Base-by-base conservation (phyloP, 1,284 basidiomycete genomes). In the Ceratobasidium sp. region DNA sequence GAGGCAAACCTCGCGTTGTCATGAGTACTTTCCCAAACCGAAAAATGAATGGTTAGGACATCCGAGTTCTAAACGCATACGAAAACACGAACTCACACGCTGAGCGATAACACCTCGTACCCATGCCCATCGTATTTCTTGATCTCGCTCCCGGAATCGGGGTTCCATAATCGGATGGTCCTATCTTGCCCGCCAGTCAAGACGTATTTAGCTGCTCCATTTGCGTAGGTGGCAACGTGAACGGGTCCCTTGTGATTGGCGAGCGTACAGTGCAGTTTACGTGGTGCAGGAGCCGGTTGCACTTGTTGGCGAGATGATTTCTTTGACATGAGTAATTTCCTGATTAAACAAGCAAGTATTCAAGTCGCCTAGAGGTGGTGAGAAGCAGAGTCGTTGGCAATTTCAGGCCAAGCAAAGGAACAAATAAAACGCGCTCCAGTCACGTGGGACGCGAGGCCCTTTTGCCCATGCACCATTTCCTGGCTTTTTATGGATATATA, bases 1-100 rank as follows among this genome's bases (percentile, higher is more conserved):
- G 94, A 96, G 0, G 93, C 97, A 79, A 99, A 97, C 79, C 92
- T 92, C 59, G 93, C 91, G 83, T 99, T 99, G 83, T 99, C 97
- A 77, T 93, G 91, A 27, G 96, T 89, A 54, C 96, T 97, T 78
- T 75, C 44, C 22, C 36, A 65, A 53, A 75, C 47, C 9, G 64
- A 22, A 17, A 17, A 45, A 17, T 69, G 63, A 50, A 57, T 53
- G 29, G 62, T 54, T 72, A 56, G 75, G 14, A 65, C 36, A 11
- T 41, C 53, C n/a, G 47, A 22, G 41, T 53, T 15, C 75, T 73
- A 33, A 48, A 77, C 36, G 36, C 36, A 5, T 41, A 67, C 72
- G n/a, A 48, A 4, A 84, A 22, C n/a, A 79, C 36, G 4, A 45
- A 24, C 92, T 80, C 81, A 96, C 95, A 97, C 92, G 72, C 91